A percentile compares a stretch with the other conserved stretches of the same genome.
Conservation (phyloP, 352 stramenopile species). For the Phytopythium chamaehyphon region DNA sequence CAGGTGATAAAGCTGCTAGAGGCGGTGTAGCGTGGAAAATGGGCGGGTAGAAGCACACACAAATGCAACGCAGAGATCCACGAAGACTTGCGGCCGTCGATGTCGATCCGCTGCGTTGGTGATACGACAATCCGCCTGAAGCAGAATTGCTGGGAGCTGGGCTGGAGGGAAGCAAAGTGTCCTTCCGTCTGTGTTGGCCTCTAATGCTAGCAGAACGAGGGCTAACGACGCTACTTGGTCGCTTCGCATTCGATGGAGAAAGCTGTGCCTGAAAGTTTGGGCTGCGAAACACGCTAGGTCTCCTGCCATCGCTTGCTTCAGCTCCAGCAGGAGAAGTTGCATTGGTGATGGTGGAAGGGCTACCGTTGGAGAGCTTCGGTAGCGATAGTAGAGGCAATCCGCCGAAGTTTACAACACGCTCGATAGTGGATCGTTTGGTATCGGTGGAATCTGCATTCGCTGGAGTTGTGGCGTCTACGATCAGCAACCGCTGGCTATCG, state of each 20-base stretch:
- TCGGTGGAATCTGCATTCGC: background rate
- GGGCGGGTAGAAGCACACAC: constrained; percentile 55
- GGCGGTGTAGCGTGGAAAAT: constrained; percentile 30
- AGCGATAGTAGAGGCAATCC: background rate
- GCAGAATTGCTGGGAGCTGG: background rate
- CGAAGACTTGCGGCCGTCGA: background rate
- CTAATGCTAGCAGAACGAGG: constrained; percentile 1
- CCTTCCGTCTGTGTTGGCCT: background rate
- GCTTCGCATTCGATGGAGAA: background rate
- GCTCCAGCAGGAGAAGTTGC: background rate
- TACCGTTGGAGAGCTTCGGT: background rate
- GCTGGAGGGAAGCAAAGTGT: too few relatives aligned
- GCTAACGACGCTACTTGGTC: background rate
- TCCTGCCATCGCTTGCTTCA: background rate
- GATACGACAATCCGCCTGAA: background rate
- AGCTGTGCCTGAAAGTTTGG: background rate
- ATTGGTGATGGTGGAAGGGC: background rate
- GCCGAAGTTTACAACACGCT: constrained; percentile 35
- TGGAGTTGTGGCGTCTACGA: constrained; percentile 33
- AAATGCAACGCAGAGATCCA: constrained; percentile 22
- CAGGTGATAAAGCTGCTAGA: background rate
- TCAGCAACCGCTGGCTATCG: constrained; percentile 45
- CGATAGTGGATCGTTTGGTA: constrained; percentile 10
- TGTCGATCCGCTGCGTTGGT: background rate
- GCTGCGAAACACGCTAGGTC: background rate